phyloP scores from a whole-genome alignment of 352 stramenopile species.

The Thraustotheca clavata region DNA sequence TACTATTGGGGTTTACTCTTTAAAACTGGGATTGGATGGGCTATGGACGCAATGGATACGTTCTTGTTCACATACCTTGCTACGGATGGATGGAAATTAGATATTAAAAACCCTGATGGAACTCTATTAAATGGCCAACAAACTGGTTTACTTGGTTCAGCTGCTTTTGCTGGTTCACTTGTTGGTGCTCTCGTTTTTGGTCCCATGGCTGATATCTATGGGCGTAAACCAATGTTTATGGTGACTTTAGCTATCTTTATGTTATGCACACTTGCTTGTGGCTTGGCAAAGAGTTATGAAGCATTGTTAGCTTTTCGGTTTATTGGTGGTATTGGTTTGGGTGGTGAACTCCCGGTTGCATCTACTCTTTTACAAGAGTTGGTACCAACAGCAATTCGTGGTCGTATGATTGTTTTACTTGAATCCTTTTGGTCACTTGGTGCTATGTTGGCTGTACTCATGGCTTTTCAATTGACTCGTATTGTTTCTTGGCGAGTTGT shows the following conservation, averaged over 20 bases:
- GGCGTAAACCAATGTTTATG: conserved; percentile 57
- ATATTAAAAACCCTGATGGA: not conserved
- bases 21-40: conserved; percentile 56
- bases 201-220: conserved; percentile 50
- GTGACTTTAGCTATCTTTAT: conserved; percentile 55
- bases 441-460: conserved; percentile 42
- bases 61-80: conserved; percentile 58
- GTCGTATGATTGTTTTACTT: conserved; percentile 55
- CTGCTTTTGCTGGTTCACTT: conserved; percentile 55
- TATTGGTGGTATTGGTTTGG: conserved; percentile 51
- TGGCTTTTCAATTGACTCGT: conserved; percentile 40
- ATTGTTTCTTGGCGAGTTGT: conserved; percentile 50
- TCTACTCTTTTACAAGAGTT: conserved; percentile 61
- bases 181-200: conserved; percentile 52
- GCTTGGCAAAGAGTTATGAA: conserved; percentile 41
- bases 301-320: conserved; percentile 46
- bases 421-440: conserved; percentile 59
- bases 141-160: conserved; percentile 31
- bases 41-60: conserved; percentile 68
- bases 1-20: conserved; percentile 63
- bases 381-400: conserved; percentile 41
- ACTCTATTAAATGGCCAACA: not conserved
- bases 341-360: conserved; percentile 45
- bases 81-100: conserved; percentile 2
- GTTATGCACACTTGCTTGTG: conserved; percentile 38